Evolutionary conservation across 2,329 filamentous ascomycete genomes (phyloP).

Genomic region (Bipolaris zeicola): DNA sequence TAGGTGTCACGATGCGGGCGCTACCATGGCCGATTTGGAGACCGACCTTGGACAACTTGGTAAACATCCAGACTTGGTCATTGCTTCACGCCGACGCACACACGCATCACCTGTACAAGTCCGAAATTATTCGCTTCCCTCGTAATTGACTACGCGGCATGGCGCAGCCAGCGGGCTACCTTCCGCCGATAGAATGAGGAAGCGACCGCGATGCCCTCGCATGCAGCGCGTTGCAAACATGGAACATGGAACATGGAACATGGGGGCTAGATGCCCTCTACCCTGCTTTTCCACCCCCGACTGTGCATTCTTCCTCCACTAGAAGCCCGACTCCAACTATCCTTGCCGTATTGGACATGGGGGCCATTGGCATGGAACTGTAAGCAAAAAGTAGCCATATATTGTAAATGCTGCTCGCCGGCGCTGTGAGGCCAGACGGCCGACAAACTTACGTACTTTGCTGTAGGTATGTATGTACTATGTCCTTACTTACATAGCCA

Average conservation of each 20-base stretch:
- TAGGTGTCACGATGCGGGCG: conserved; percentile 9
- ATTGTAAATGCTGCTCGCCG: too few relatives aligned
- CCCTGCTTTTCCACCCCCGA: conserved; percentile 11
- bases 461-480: too few relatives aligned
- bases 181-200: conserved; percentile 35
- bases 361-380: too few relatives aligned
- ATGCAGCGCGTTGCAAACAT: conserved; percentile 24
- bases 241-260: not conserved
- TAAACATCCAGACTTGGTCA: conserved; percentile 14
- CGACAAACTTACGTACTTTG: too few relatives aligned
- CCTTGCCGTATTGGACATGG: too few relatives aligned
- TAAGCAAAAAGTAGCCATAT: too few relatives aligned
- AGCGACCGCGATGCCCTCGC: conserved; percentile 21
- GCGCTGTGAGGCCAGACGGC: too few relatives aligned
- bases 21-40: conserved; percentile 22
- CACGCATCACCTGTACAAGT: conserved; percentile 10
- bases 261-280: conserved; percentile 14
- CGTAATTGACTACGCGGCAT: conserved; percentile 18
- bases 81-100: conserved; percentile 14
- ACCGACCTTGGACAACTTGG: conserved; percentile 18
- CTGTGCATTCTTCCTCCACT: conserved; percentile 24
- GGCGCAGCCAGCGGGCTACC: conserved; percentile 27
- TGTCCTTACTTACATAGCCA: too few relatives aligned
- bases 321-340: conserved; percentile 17
- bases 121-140: conserved; percentile 16